phyloP scores from a whole-genome alignment of 768 basidiomycete species.

The Gautieria morchelliformis region DNA sequence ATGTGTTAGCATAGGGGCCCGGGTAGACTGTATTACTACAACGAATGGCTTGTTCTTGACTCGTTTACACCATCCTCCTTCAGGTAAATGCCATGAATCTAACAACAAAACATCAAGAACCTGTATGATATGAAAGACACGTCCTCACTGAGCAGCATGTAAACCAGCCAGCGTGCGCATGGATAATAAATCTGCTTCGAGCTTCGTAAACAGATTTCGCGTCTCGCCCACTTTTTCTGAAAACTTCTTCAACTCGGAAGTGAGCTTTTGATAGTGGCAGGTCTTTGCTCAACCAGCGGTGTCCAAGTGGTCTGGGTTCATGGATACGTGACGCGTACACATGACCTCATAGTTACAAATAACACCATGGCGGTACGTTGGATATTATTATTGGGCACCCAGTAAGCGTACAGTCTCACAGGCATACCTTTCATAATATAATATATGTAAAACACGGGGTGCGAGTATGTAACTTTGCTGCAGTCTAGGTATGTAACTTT shows the following conservation, averaged over 20 bases:
- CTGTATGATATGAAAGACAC: not conserved
- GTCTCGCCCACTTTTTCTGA: constrained; percentile 61
- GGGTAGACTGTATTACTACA: not conserved
- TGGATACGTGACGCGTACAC: not conserved
- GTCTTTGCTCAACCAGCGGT: constrained; percentile 44
- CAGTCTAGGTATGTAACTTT: too few species aligned
- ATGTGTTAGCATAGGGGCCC: not conserved
- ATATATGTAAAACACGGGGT: too few species aligned
- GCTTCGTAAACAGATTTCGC: constrained; percentile 65
- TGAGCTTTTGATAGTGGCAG: constrained; percentile 68
- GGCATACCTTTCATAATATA: too few species aligned
- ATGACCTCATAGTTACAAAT: not conserved
- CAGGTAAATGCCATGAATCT: constrained; percentile 8
- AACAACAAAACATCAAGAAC: not conserved
- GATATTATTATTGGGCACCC: too few species aligned
- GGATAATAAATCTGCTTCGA: constrained; percentile 66
- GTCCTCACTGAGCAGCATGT: constrained; percentile 73
- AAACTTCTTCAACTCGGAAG: constrained; percentile 57
- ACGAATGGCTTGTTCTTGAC: not conserved
- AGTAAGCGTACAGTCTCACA: too few species aligned
- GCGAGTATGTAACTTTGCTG: too few species aligned
- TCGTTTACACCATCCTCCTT: not conserved
- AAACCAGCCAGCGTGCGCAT: constrained; percentile 73
- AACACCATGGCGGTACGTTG: too few species aligned
- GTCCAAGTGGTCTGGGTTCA: constrained; percentile 5